phyloP scores from a whole-genome alignment of 768 basidiomycete genomes.

The Lactifluus hygrophoroides region DNA sequence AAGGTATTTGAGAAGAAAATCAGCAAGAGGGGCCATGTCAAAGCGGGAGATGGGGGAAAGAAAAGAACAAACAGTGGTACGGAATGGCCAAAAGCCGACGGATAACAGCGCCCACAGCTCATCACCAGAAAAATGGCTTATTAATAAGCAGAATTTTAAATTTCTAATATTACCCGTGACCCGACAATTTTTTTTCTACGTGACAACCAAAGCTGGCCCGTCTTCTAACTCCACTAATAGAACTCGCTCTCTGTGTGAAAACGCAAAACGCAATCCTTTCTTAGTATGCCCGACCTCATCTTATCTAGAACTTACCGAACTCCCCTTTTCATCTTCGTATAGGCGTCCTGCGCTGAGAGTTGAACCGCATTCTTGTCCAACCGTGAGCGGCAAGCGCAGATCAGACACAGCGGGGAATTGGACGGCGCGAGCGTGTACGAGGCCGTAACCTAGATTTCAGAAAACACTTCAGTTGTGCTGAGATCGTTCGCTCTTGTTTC shows the following conservation, averaged over 20 bases:
- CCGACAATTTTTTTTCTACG: slow-evolving; percentile 25
- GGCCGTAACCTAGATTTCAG: slow-evolving; percentile 42
- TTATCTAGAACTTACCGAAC: slow-evolving; percentile 31
- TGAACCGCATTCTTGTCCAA: slow-evolving; percentile 35
- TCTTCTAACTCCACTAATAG: slow-evolving; percentile 43
- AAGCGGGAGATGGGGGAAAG: slow-evolving; percentile 2
- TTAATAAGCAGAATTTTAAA: slow-evolving; percentile 7
- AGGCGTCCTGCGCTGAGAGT: slow-evolving; percentile 35
- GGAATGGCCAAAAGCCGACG: slow-evolving; percentile 7
- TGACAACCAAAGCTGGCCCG: slow-evolving; percentile 49
- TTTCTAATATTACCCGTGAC: not conserved
- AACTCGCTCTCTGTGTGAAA: slow-evolving; percentile 35
- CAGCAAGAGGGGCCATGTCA: slow-evolving; percentile 66
- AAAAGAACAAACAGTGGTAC: slow-evolving; percentile 14
- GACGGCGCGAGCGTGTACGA: slow-evolving; percentile 58
- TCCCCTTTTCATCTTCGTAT: slow-evolving; percentile 37
- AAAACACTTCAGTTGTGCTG: not conserved
- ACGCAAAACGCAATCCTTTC: not conserved
- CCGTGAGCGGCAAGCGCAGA: slow-evolving; percentile 44
- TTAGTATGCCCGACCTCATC: not conserved
- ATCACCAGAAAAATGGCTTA: too few species aligned
- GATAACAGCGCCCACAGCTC: not conserved
- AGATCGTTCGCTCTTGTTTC: not conserved
- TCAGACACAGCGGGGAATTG: slow-evolving; percentile 48
- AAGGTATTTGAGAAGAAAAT: slow-evolving; percentile 52